Evolutionary conservation across 2,329 filamentous ascomycete genomes (phyloP).

Genomic region (Penicillium polonicum): DNA sequence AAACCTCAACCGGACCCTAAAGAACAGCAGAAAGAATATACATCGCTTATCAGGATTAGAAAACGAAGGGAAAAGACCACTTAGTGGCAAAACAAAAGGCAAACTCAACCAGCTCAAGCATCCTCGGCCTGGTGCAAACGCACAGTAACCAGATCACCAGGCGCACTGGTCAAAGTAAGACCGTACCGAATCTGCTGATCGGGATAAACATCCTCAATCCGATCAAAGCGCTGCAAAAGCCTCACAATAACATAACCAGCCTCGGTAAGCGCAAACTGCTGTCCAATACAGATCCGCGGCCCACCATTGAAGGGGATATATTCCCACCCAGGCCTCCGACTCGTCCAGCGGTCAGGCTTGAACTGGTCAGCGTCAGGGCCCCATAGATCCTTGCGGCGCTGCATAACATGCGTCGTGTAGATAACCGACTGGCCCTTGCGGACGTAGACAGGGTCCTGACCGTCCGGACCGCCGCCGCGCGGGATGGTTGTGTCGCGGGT

Average conservation of each 20-base stretch:
- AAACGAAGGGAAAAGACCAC: not conserved
- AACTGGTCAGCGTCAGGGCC: slow-evolving; percentile 53
- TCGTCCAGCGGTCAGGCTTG: slow-evolving; percentile 69
- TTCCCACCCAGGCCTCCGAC: slow-evolving; percentile 63
- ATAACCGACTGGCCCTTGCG: slow-evolving; percentile 64
- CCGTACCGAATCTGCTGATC: slow-evolving; percentile 21
- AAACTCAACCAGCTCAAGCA: slow-evolving; percentile 4
- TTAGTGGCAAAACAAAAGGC: not conserved
- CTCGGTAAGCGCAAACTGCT: slow-evolving; percentile 79
- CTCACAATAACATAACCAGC: slow-evolving; percentile 65
- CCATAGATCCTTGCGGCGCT: slow-evolving; percentile 60
- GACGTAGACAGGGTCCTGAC: slow-evolving; percentile 60
- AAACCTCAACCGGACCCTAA: not conserved
- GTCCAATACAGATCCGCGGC: slow-evolving; percentile 71
- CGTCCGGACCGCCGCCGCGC: slow-evolving; percentile 60
- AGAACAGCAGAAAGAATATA: not conserved
- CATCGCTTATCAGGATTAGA: not conserved
- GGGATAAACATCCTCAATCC: slow-evolving; percentile 48
- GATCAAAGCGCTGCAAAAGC: slow-evolving; percentile 69
- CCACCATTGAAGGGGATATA: slow-evolving; percentile 76
- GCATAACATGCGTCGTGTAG: slow-evolving; percentile 71
- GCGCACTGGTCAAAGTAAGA: slow-evolving; percentile 28
- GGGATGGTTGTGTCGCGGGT: slow-evolving; percentile 46
- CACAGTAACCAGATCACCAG: slow-evolving; percentile 32
- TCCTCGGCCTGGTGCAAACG: slow-evolving; percentile 30